Percentiles rank a stretch among this genome's conserved stretches.
These are phyloP conservation scores for Heimioporus sp. DNA, from an alignment of 768 basidiomycete genomes.

Conservation along the genomic window DNA sequence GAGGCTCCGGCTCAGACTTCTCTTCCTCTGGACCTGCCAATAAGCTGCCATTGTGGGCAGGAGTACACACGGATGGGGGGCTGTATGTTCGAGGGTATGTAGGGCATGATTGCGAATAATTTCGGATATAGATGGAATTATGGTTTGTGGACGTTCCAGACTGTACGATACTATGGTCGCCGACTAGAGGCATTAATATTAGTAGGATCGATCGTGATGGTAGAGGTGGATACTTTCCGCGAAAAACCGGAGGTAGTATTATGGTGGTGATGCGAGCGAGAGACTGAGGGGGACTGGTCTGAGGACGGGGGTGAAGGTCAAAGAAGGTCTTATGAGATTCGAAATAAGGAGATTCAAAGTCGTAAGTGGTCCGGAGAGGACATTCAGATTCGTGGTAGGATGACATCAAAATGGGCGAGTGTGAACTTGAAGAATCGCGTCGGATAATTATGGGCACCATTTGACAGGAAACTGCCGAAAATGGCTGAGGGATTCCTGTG, in stretches of 20 bases:
- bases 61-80: constrained; percentile 44
- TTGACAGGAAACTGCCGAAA: too few species aligned
- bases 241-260: constrained; percentile 19
- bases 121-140: constrained; percentile 82
- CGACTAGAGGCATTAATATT: constrained; percentile 9
- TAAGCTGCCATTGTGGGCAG: constrained; percentile 46
- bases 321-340: constrained; percentile 39
- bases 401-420: constrained; percentile 14
- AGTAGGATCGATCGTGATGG: constrained; percentile 27
- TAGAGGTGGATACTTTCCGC: constrained; percentile 26
- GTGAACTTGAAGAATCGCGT: background rate
- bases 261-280: constrained; percentile 22
- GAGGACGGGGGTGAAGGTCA: constrained; percentile 45
- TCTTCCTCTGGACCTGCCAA: constrained; percentile 47
- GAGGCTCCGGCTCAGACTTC: constrained; percentile 49
- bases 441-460: background rate
- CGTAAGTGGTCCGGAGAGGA: constrained; percentile 34
- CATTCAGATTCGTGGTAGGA: constrained; percentile 27
- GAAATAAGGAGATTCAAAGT: constrained; percentile 36
- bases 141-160: constrained; percentile 39
- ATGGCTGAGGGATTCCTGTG: too few species aligned
- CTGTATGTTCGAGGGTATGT: constrained; percentile 46
- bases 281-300: constrained; percentile 35
- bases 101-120: constrained; percentile 82
- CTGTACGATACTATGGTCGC: constrained; percentile 15